Conservation (phyloP, 2,329 filamentous ascomycete genomes). For the Colletotrichum tropicicola region DNA sequence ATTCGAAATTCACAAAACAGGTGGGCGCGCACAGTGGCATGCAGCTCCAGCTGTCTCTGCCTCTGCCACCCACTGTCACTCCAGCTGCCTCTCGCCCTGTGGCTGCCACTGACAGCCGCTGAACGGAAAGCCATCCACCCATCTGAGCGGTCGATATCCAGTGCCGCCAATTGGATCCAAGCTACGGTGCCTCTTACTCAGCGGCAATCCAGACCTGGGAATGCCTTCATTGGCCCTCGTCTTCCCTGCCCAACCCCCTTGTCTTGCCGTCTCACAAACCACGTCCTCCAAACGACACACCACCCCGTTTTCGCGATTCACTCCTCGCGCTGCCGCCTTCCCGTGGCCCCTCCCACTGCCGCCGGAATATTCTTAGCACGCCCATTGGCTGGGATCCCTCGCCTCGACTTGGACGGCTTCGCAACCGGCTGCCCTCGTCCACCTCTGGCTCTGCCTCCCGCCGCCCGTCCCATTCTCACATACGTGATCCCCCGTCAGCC, state of each 20-base stretch:
- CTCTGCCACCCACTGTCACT: not conserved
- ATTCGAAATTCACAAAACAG: constrained; percentile 30
- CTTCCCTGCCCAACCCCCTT: not conserved
- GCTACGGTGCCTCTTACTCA: no score
- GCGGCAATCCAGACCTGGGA: not conserved
- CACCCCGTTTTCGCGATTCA: not conserved
- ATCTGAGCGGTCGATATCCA: no score
- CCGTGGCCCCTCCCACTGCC: not conserved
- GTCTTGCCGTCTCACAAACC: not conserved
- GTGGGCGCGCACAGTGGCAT: not conserved
- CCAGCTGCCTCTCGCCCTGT: not conserved
- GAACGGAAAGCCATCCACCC: not conserved
- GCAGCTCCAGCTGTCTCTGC: not conserved
- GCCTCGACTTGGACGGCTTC: not conserved
- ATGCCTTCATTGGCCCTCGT: not conserved
- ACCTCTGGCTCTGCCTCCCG: constrained; percentile 17
- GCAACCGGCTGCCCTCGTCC: constrained; percentile 26
- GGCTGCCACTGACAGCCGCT: not conserved
- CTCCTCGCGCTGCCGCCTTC: not conserved
- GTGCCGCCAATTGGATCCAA: no score
- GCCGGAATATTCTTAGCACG: constrained; percentile 9
- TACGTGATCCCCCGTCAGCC: constrained; percentile 3
- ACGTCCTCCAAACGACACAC: not conserved
- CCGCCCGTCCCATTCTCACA: constrained; percentile 5
- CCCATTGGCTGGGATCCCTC: constrained; percentile 18